phyloP scores from a whole-genome alignment of 805 yeast genomes.

The Kluyveromyces aestuarii region DNA sequence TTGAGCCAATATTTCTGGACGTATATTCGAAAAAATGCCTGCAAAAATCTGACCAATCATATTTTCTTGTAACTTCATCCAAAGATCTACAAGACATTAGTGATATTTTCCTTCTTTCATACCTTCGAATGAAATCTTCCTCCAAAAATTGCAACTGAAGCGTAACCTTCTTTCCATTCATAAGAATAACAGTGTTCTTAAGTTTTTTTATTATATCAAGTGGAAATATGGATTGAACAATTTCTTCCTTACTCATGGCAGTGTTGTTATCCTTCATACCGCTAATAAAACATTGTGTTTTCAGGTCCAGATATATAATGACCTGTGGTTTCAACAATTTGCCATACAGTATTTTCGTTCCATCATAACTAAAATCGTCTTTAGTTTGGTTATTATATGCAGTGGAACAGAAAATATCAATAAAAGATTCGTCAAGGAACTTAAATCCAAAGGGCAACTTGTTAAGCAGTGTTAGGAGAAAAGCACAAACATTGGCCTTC shows the following conservation, averaged over 20 bases:
- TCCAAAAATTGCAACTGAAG: conserved; percentile 60
- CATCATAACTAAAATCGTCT: conserved; percentile 1
- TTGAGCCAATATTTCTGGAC: conserved; percentile 59
- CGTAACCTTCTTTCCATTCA: conserved; percentile 24
- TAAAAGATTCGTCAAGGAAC: conserved; percentile 72
- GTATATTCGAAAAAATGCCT: conserved; percentile 73
- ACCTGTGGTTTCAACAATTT: conserved; percentile 75
- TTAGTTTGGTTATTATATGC: conserved; percentile 5
- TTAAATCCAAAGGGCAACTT: conserved; percentile 80
- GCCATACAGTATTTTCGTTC: conserved; percentile 22
- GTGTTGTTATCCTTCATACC: conserved; percentile 42
- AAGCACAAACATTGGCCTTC: conserved; percentile 82
- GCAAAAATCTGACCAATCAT: conserved; percentile 80
- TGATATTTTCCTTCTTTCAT: conserved; percentile 59
- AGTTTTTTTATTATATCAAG: conserved; percentile 38
- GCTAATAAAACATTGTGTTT: conserved; percentile 91
- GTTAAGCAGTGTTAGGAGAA: conserved; percentile 79
- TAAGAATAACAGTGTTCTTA: conserved; percentile 6
- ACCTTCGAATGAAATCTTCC: conserved; percentile 64
- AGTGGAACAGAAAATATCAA: conserved; percentile 80
- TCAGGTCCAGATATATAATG: conserved; percentile 69
- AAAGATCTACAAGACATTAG: conserved; percentile 40
- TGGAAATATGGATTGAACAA: conserved; percentile 72
- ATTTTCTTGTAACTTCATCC: conserved; percentile 53
- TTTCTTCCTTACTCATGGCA: conserved; percentile 52